Evolutionary conservation across 2,329 filamentous ascomycete species (phyloP).

Genomic region (Nemania sp.): DNA sequence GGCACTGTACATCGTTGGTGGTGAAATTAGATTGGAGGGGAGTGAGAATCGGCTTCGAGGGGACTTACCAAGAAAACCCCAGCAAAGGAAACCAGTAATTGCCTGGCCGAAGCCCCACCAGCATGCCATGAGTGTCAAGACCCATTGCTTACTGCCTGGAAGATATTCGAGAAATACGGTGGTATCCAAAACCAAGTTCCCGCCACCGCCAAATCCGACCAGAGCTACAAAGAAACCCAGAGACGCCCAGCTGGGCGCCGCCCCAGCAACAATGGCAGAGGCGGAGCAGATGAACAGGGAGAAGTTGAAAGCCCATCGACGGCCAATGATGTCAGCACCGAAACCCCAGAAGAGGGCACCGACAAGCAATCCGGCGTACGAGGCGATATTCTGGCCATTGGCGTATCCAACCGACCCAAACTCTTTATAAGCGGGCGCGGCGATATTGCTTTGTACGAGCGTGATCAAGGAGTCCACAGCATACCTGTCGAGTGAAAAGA

Average conservation of each 20-base stretch:
- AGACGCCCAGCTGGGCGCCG: constrained; percentile 67
- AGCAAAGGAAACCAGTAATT: constrained; percentile 53
- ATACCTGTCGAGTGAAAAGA: constrained; percentile 45
- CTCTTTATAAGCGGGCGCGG: constrained; percentile 60
- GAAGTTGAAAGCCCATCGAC: constrained; percentile 70
- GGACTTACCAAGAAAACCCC: constrained; percentile 51
- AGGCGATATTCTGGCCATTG: constrained; percentile 64
- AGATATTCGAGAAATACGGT: constrained; percentile 54
- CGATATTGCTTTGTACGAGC: constrained; percentile 66
- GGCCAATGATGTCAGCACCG: constrained; percentile 68
- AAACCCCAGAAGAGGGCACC: constrained; percentile 72
- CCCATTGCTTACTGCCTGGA: constrained; percentile 63
- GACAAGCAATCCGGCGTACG: constrained; percentile 53
- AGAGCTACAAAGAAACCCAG: constrained; percentile 67
- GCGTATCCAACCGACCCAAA: constrained; percentile 59
- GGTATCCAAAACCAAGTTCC: constrained; percentile 66
- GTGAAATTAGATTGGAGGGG: too few species aligned
- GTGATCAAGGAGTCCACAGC: constrained; percentile 61
- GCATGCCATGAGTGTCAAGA: constrained; percentile 64
- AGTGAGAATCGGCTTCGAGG: too few species aligned
- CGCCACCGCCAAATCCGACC: constrained; percentile 67
- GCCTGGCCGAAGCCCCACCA: constrained; percentile 57
- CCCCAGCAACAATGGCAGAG: constrained; percentile 68
- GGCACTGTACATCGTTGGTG: constrained; percentile 37
- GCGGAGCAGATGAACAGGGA: constrained; percentile 66